These are phyloP conservation scores for Claviceps capensis DNA, from an alignment of 2,329 filamentous ascomycete species.

Conservation along the genomic window DNA sequence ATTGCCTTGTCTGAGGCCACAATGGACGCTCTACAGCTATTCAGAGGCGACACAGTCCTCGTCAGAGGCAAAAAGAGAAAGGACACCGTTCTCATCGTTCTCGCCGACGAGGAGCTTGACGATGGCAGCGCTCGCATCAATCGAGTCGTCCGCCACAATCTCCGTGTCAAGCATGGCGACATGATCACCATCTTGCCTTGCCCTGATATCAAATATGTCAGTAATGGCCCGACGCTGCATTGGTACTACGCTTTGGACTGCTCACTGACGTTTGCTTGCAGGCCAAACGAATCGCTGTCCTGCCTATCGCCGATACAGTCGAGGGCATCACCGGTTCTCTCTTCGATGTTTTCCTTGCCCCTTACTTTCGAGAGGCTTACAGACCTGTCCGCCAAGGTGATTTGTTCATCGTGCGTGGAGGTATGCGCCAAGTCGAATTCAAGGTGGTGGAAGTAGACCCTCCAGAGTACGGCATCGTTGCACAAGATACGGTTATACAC, in stretches of 20 bases:
- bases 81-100: slow-evolving; percentile 94
- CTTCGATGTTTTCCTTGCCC: slow-evolving; percentile 97
- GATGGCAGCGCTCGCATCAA: slow-evolving; percentile 96
- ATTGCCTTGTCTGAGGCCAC: slow-evolving; percentile 97
- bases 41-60: slow-evolving; percentile 94
- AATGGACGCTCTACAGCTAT: slow-evolving; percentile 96
- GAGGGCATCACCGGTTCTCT: slow-evolving; percentile 95
- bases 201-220: slow-evolving; percentile 99
- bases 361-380: slow-evolving; percentile 99
- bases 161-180: slow-evolving; percentile 96
- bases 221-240: slow-evolving; percentile 23
- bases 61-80: slow-evolving; percentile 99
- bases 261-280: slow-evolving; percentile 23
- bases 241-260: too few relatives aligned
- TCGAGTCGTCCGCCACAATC: slow-evolving; percentile 94
- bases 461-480: slow-evolving; percentile 96
- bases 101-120: slow-evolving; percentile 95
- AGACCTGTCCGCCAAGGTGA: slow-evolving; percentile 94
- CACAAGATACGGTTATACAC: slow-evolving; percentile 97
- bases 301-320: slow-evolving; percentile 94
- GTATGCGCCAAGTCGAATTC: slow-evolving; percentile 98
- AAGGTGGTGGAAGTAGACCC: slow-evolving; percentile 99
- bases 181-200: slow-evolving; percentile 95
- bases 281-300: slow-evolving; percentile 97
- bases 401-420: slow-evolving; percentile 91